phyloP scores from a whole-genome alignment of 805 yeast genomes.

The Soucietia sequanensis region DNA sequence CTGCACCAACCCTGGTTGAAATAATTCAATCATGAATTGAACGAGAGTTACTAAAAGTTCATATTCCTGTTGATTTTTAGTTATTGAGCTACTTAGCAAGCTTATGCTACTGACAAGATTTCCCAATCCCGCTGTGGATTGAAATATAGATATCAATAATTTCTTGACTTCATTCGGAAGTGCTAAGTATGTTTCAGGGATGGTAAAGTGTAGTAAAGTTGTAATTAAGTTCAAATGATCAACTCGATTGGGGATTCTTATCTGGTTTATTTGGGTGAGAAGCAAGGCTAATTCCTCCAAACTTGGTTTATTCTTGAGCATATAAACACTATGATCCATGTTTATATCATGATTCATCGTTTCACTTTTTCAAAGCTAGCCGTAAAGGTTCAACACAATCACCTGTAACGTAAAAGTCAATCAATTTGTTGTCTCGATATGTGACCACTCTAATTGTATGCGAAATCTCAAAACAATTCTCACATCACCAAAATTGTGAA shows the following conservation, averaged over 20 bases:
- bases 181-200: slow-evolving; percentile 28
- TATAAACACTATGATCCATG: slow-evolving; percentile 3
- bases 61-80: slow-evolving; percentile 1
- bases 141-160: slow-evolving; percentile 13
- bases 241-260: slow-evolving; percentile 4
- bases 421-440: no score
- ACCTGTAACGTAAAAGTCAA: no score
- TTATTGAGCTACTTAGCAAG: background rate
- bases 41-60: slow-evolving; percentile 3
- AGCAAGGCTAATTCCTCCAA: slow-evolving; percentile 5
- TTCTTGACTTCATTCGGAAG: slow-evolving; percentile 13
- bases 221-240: slow-evolving; percentile 13
- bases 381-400: no score
- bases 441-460: no score
- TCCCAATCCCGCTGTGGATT: slow-evolving; percentile 30
- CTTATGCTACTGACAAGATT: slow-evolving; percentile 21
- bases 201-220: slow-evolving; percentile 26
- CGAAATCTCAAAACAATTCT: no score
- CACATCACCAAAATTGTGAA: no score
- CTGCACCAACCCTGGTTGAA: slow-evolving; percentile 13
- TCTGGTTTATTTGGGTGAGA: slow-evolving; percentile 1
- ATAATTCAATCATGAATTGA: slow-evolving; percentile 4
- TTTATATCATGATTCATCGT: no score
- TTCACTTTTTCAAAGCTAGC: no score
- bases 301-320: slow-evolving; percentile 10